phyloP scores from a whole-genome alignment of 2,329 filamentous ascomycete species.

The Cordyceps tenuipes region DNA sequence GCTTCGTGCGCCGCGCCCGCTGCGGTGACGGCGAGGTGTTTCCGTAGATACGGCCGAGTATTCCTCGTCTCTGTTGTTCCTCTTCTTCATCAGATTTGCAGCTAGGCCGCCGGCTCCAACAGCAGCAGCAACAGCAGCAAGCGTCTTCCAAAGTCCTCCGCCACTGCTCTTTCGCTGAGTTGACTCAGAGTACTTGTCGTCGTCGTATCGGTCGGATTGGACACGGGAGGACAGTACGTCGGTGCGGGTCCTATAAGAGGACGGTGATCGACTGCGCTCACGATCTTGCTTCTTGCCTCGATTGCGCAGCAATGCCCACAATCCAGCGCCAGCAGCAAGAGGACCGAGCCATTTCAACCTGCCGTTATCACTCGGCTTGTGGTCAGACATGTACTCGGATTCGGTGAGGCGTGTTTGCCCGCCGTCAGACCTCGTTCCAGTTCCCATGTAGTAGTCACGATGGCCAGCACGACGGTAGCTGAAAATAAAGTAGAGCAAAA shows the following conservation, averaged over 20 bases:
- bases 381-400: conserved; percentile 31
- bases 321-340: conserved; percentile 43
- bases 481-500: conserved; percentile 72
- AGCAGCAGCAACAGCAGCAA: conserved; percentile 52
- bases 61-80: conserved; percentile 47
- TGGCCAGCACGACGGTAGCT: conserved; percentile 58
- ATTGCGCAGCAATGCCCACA: conserved; percentile 37
- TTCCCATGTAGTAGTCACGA: conserved; percentile 46
- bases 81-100: conserved; percentile 49
- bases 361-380: conserved; percentile 24
- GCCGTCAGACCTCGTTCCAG: conserved; percentile 48
- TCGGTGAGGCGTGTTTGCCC: conserved; percentile 32
- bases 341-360: conserved; percentile 42
- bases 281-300: conserved; percentile 33
- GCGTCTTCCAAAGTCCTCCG: conserved; percentile 51
- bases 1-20: conserved; percentile 33
- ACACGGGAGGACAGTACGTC: conserved; percentile 46
- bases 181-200: conserved; percentile 57
- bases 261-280: conserved; percentile 31
- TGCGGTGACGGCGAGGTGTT: conserved; percentile 44
- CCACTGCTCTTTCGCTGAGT: conserved; percentile 30
- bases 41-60: conserved; percentile 56
- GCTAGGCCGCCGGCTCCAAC: conserved; percentile 55
- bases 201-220: conserved; percentile 49
- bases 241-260: conserved; percentile 30